Conservation (phyloP, 2,329 filamentous ascomycete species). For the Trichoderma koningii region DNA sequence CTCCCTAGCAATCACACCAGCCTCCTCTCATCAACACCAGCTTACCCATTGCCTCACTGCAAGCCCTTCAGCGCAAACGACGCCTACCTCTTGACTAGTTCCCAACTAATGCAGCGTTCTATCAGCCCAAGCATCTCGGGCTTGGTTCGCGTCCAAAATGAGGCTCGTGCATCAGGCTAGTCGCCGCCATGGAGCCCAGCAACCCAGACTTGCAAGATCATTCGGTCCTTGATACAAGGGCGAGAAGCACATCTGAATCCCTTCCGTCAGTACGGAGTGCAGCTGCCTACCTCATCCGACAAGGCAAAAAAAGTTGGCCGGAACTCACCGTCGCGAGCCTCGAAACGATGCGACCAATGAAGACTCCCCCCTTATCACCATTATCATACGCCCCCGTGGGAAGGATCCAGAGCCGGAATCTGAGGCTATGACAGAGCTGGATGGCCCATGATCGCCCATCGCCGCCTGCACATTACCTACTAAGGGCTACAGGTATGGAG, state of each 20-base stretch:
- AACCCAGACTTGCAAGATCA: background rate
- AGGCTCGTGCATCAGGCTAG: constrained; percentile 18
- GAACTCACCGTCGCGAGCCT: background rate
- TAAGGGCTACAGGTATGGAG: background rate
- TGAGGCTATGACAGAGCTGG: background rate
- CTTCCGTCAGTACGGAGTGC: too few relatives aligned
- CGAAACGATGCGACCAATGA: background rate
- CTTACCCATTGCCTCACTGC: too few relatives aligned
- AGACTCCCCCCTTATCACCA: constrained; percentile 3
- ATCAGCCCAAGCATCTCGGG: background rate
- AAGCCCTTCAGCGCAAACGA: too few relatives aligned
- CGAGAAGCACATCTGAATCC: background rate
- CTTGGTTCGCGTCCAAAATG: constrained; percentile 7
- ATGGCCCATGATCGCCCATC: background rate
- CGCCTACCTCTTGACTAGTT: background rate
- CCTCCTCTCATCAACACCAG: too few relatives aligned
- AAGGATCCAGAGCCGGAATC: background rate
- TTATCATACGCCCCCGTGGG: background rate
- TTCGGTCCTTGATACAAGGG: background rate
- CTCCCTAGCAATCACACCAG: too few relatives aligned
- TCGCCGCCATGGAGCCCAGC: constrained; percentile 17
- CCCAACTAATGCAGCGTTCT: background rate
- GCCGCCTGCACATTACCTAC: background rate
- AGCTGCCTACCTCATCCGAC: constrained; percentile 6
- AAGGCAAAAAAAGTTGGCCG: constrained; percentile 8